These are phyloP conservation scores for Xylariaceae sp. DNA, from an alignment of 2,329 filamentous ascomycete genomes.

Conservation along the genomic window DNA sequence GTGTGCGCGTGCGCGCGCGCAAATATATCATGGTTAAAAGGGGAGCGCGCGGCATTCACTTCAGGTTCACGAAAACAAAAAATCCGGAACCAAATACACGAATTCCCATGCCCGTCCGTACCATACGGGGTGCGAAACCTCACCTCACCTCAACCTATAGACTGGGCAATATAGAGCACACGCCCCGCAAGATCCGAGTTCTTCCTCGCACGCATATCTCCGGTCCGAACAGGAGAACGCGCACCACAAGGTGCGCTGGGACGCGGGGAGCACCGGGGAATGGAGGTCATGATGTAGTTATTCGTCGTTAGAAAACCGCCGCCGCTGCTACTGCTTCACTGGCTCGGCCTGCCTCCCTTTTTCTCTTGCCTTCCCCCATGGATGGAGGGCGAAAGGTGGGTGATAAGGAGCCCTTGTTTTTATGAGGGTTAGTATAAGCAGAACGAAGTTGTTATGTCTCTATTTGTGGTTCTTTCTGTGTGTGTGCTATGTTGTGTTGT, in stretches of 20 bases:
- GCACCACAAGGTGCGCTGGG: not conserved
- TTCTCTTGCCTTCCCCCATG: not conserved
- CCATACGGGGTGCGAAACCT: not conserved
- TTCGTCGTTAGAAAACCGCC: not conserved
- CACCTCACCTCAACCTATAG: constrained; percentile 8
- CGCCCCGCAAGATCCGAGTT: constrained; percentile 9
- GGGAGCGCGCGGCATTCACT: not conserved
- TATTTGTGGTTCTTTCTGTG: too few species aligned
- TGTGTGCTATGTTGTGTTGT: too few species aligned
- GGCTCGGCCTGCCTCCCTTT: not conserved
- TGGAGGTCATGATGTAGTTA: not conserved
- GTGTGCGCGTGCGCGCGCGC: too few species aligned
- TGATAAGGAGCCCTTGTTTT: too few species aligned
- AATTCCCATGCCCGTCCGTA: constrained; percentile 6
- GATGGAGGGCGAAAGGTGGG: too few species aligned
- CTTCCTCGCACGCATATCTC: not conserved
- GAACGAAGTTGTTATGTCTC: too few species aligned
- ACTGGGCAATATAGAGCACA: constrained; percentile 17
- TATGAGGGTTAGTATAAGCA: too few species aligned
- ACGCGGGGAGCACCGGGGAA: not conserved
- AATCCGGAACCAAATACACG: not conserved
- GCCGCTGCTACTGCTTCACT: not conserved
- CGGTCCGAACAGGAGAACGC: not conserved
- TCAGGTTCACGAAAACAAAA: not conserved
- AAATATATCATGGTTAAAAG: not conserved